Base-by-base conservation (phyloP, 2,329 filamentous ascomycete genomes). In the Hortaea sp. region DNA sequence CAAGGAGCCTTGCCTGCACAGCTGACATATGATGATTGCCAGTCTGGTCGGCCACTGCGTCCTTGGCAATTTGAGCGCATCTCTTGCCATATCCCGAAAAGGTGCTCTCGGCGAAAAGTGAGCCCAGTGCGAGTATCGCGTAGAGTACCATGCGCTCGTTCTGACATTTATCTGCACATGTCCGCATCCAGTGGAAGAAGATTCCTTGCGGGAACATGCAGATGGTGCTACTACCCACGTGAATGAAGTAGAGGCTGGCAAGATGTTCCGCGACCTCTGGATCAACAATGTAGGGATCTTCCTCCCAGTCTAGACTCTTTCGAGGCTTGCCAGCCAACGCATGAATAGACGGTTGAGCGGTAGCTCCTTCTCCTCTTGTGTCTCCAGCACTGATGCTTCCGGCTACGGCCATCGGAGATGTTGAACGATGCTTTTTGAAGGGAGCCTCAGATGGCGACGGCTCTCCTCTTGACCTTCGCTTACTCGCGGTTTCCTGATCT, bases 1-100 rank as follows among this genome's bases (percentile, higher is more conserved):
- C 70, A 11, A 86, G 69, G n/a, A 87, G 66, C 45, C 80, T 75
- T 41, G 75, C 76, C 59, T 87, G 84, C 9, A 81, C 78, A 39
- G 86, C 66, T 53, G 85, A 79, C 42, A 88, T 63, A 46, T 69
- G 77, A 48, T 78, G 73, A 6, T 60, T 67, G 13, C 76, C 72
- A 49, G 73, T 69, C 30, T 69, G 69, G 44, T 69, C 68, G 38
- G 75, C 69, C 39, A 74, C 69, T 2, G 78, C 80, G 56, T 77
- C 77, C 41, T 75, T 69, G 4, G 80, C 79, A 42, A 82, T 75
- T 34, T 69, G 65, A 7, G 70, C 69, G 55, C 75, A 80, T 13
- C 67, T 62, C 48, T 67, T 68, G 12, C 75, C 69, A 37, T 61
- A 56, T 2, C 49, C 49, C 5, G 72, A 63, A 13, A 57, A 57